Evolutionary conservation across 176 grass and related monocot genomes (phyloP), one percentile per base, ranked within the genome.

Genomic region (Guadua angustifolia): DNA sequence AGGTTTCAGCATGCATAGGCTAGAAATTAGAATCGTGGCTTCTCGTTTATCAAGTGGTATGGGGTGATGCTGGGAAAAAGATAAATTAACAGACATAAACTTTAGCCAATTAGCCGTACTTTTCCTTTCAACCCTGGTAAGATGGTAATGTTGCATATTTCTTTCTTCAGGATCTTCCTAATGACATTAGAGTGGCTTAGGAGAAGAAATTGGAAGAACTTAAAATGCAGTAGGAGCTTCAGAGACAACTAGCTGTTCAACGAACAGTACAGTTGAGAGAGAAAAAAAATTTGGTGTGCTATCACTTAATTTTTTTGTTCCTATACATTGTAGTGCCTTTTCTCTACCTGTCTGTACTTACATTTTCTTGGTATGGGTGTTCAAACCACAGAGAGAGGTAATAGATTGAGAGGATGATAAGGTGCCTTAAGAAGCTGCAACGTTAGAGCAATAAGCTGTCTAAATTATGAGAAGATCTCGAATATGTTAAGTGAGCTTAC

Each of bases 341-440:
- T 61, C 21, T 52, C 49, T 85, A 14, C 47, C 36, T 36, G 9
- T 87, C 21, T 80, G 66, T 73, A 65, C 63, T 88, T 46, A 79
- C 1, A 38, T 67, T 80, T 63, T 85, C 11, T 71, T 77, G 21
- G 63, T 87, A 10, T 52, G 79, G 29, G 66, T 65, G 18, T 91
- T 85, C 6, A 71, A 78, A 95, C 71, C 74, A 80, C n/a, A 74
- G 65, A 99, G 93, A 99, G 88, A 99, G 97, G 78, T 81, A 91
- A 82, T 96, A 99, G 82, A 88, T 96, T 69, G 97, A 99, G 84
- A 94, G 93, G 87, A 94, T 91, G 91, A 92, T 99, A 79, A 92
- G 97, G 66, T 83, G 93, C 19, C 97, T 96, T 84, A 93, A 99
- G 44, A 99, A 99, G 67, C 96, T 95, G 72, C 91, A 95, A 74